Percentiles rank a stretch among this genome's conserved stretches.
Conservation (phyloP, 2,329 filamentous ascomycete species). For the Ascosphaera aggregata region DNA sequence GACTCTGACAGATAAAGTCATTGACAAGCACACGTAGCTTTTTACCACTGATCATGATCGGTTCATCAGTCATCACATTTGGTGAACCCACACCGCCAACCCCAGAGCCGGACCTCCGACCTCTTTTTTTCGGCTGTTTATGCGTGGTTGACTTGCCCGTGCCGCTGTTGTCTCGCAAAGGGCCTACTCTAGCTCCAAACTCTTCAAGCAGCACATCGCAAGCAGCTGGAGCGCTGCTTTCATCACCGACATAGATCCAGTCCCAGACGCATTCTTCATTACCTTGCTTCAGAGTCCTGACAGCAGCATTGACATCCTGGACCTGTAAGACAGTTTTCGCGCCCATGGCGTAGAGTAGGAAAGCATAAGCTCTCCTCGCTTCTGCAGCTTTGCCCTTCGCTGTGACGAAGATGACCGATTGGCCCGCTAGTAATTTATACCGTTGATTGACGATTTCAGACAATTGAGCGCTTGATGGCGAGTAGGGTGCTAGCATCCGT, state of each 20-base stretch:
- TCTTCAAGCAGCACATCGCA: conserved; percentile 13
- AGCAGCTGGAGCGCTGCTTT: conserved; percentile 28
- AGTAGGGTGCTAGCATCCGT: conserved; percentile 39
- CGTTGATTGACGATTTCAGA: conserved; percentile 32
- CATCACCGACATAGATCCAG: conserved; percentile 58
- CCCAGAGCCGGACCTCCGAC: background rate
- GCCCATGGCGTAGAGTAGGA: conserved; percentile 57
- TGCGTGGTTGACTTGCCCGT: conserved; percentile 12
- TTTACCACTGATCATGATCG: conserved; percentile 17
- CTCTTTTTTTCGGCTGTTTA: conserved; percentile 6
- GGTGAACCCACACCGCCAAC: background rate
- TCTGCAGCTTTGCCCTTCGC: conserved; percentile 38
- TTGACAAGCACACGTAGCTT: conserved; percentile 49
- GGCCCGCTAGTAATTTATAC: conserved; percentile 38
- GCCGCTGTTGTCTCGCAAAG: conserved; percentile 1
- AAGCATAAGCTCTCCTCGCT: conserved; percentile 49
- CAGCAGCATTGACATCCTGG: conserved; percentile 40
- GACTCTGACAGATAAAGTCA: conserved; percentile 76
- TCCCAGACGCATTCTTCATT: conserved; percentile 30
- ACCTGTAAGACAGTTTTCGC: conserved; percentile 43
- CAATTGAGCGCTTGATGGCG: conserved; percentile 32
- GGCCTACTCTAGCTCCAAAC: background rate
- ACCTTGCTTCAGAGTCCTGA: conserved; percentile 24
- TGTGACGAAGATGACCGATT: conserved; percentile 50
- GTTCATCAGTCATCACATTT: background rate